Evolutionary conservation across 1,284 basidiomycete species (phyloP), one percentile per base, ranked within the genome.

Genomic region (Cystobasidium sp.): DNA sequence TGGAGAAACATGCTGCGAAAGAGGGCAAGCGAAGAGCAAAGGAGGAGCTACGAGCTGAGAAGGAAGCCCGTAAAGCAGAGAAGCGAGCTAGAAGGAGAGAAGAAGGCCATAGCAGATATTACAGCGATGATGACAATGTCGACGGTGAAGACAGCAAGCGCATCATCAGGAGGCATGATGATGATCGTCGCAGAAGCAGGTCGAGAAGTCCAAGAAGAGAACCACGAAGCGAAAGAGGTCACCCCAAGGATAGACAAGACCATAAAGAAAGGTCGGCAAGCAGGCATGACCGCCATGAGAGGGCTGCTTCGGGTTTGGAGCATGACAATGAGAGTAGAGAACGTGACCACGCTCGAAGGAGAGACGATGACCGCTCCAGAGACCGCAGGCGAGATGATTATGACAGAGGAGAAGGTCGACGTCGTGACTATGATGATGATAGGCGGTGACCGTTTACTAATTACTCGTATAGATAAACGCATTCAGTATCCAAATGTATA

Each of bases 51-150:
- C 59, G 68, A 20, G 44, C 55, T 9, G 75, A 76, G 47, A 75
- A 66, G 47, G 76, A 59, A 51, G 75, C 20, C 14, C 68, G 68
- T 14, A 68, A 68, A 16, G 68, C 61, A 41, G 74, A 75, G 43
- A 64, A 64, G 20, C 61, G 47, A 47, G 61, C 61, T 16, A 63
- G 31, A 22, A 18, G 49, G 51, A 24, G 18, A 22, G 18, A 41
- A 49, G 47, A 59, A 62, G 68, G 46, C 41, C 49, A 20, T 37
- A 70, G 68, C n/a, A 63, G 61, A 49, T 22, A 43, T 10, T 18
- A 41, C 24, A 46, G 37, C 44, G 31, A 37, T 16, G 59, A 52
- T 18, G 65, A 67, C 6, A 20, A 53, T 8, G 65, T 53, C 14
- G 49, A 58, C 24, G 43, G 39, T 22, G 51, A 37, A 16, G 14